A percentile compares a stretch with the other conserved stretches of the same genome.
These are phyloP conservation scores for Hyaloscypha variabilis DNA, from an alignment of 495 filamentous ascomycete genomes.

Conservation along the genomic window DNA sequence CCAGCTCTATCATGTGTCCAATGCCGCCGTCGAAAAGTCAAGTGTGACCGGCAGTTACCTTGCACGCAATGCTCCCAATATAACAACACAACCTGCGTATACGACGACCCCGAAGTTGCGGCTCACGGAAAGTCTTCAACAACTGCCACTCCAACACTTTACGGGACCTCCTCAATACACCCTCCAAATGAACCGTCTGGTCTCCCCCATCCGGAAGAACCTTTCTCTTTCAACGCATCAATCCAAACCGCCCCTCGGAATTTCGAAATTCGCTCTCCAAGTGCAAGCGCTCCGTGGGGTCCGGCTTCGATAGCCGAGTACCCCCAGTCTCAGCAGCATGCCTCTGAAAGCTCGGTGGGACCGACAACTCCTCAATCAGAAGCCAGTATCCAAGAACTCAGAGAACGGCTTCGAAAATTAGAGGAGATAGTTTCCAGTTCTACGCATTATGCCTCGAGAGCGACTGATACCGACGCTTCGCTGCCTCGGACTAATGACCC, in stretches of 20 bases:
- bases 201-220: background rate
- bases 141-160: background rate
- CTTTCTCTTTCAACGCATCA: background rate
- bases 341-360: background rate
- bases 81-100: conserved; percentile 23
- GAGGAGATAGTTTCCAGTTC: conserved; percentile 13
- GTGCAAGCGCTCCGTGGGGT: background rate
- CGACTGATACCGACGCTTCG: background rate
- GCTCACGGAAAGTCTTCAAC: background rate
- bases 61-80: conserved; percentile 38
- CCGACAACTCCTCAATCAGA: background rate
- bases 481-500: background rate
- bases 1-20: conserved; percentile 46
- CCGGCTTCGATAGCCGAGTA: background rate
- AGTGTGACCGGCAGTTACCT: conserved; percentile 45
- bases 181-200: background rate
- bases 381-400: conserved; percentile 17
- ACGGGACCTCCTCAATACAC: background rate
- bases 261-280: background rate
- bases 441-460: background rate
- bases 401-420: conserved; percentile 26
- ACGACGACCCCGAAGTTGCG: background rate
- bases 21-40: conserved; percentile 47
- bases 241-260: background rate
- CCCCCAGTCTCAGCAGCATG: background rate